Conservation (phyloP, 768 basidiomycete genomes). For the Mrakia frigida region DNA sequence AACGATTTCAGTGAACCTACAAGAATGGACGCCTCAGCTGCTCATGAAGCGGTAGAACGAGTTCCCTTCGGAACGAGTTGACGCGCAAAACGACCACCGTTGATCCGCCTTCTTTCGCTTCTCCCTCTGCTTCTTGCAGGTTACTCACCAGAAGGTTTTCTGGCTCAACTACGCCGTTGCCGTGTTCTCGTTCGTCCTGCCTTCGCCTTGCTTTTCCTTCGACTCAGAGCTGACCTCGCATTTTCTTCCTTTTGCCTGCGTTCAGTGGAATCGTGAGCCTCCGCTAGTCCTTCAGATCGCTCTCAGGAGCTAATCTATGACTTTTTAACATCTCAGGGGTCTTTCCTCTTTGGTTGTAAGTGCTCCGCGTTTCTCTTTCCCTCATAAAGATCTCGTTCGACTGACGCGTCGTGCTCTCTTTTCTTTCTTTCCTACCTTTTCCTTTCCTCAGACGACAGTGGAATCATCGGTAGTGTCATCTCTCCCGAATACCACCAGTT, state of each 20-base stretch:
- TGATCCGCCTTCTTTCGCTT: background rate
- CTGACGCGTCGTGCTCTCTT: background rate
- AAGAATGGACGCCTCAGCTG: background rate
- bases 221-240: background rate
- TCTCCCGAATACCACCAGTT: background rate
- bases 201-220: background rate
- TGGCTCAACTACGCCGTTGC: constrained; percentile 9
- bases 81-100: background rate
- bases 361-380: background rate
- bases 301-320: background rate
- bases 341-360: constrained; percentile 8
- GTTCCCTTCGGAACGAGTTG: no score
- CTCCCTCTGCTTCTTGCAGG: background rate
- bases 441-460: constrained; percentile 1
- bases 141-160: background rate
- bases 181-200: background rate
- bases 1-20: background rate
- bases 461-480: constrained; percentile 12
- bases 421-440: no score
- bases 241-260: background rate
- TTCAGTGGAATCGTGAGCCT: background rate
- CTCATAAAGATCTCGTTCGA: background rate
- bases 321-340: background rate
- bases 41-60: background rate
- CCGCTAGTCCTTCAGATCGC: no score